A percentile compares a stretch with the other conserved stretches of the same genome.
Conservation (phyloP, 345 rosid species). For the Camelina laxa region DNA sequence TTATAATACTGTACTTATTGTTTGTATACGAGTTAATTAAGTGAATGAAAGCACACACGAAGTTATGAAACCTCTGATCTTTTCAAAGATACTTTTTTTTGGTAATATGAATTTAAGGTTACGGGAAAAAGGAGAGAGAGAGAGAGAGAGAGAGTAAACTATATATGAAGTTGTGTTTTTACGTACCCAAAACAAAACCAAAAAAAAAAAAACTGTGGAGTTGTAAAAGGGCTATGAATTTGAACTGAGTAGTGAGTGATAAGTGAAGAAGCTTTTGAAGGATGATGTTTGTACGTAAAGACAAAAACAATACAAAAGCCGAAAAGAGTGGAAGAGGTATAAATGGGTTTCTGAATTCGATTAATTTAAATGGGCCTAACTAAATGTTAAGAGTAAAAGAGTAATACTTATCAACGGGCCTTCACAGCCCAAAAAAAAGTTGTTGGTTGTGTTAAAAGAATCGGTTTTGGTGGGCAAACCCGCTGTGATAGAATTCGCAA, state of each 20-base stretch:
- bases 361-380: slow-evolving; percentile 31
- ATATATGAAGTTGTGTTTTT: neutral
- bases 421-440: neutral
- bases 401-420: too few species aligned
- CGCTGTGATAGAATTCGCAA: neutral
- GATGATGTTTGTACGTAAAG: neutral
- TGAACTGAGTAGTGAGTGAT: too few species aligned
- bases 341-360: too few species aligned
- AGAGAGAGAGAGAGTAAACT: too few species aligned
- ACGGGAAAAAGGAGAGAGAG: too few species aligned
- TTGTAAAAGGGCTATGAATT: neutral
- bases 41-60: neutral
- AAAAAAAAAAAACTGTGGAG: neutral
- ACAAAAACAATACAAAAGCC: neutral
- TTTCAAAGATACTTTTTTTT: too few species aligned
- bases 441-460: neutral
- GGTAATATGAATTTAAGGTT: neutral
- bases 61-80: neutral
- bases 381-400: too few species aligned
- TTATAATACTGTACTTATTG: neutral
- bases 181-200: neutral
- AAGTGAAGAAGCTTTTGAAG: neutral
- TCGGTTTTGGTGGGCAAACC: neutral
- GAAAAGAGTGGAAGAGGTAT: neutral
- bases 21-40: neutral